These are phyloP conservation scores for Fagopyrum homotropicum DNA, from an alignment of 148 eudicot species.

Conservation along the genomic window DNA sequence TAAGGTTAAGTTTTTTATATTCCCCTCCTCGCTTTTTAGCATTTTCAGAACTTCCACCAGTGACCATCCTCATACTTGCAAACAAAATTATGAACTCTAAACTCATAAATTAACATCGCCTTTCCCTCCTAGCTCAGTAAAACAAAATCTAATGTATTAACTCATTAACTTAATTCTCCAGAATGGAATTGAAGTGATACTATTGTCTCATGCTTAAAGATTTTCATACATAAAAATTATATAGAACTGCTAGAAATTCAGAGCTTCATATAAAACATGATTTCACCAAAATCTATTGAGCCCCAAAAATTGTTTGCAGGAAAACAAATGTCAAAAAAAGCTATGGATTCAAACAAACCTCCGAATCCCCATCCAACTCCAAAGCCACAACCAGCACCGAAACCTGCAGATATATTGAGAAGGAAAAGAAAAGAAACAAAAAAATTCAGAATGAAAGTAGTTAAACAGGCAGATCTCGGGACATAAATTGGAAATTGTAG, in stretches of 20 bases:
- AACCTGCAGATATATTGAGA: conserved; percentile 26
- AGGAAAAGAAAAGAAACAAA: not conserved
- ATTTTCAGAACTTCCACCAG: not conserved
- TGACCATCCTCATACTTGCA: not conserved
- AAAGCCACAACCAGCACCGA: conserved; percentile 70
- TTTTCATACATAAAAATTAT: too few relatives aligned
- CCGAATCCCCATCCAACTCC: conserved; percentile 83
- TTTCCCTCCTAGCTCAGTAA: not conserved
- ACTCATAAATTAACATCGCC: not conserved
- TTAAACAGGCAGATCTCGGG: not conserved
- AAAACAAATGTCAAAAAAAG: conserved; percentile 4
- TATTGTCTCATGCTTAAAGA: not conserved
- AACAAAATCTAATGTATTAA: not conserved
- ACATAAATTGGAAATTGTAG: not conserved
- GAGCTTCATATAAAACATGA: not conserved
- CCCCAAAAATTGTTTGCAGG: not conserved
- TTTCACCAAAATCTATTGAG: not conserved
- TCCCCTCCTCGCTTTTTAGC: too few relatives aligned
- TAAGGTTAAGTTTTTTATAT: too few relatives aligned
- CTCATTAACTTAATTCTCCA: not conserved
- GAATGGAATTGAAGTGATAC: not conserved
- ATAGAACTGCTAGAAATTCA: not conserved
- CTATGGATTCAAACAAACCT: conserved; percentile 28
- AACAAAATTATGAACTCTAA: not conserved
- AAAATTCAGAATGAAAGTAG: not conserved